Percentiles rank a stretch among this genome's conserved stretches.
Conservation (phyloP, 1,284 basidiomycete genomes). For the Marasmius fiardii region DNA sequence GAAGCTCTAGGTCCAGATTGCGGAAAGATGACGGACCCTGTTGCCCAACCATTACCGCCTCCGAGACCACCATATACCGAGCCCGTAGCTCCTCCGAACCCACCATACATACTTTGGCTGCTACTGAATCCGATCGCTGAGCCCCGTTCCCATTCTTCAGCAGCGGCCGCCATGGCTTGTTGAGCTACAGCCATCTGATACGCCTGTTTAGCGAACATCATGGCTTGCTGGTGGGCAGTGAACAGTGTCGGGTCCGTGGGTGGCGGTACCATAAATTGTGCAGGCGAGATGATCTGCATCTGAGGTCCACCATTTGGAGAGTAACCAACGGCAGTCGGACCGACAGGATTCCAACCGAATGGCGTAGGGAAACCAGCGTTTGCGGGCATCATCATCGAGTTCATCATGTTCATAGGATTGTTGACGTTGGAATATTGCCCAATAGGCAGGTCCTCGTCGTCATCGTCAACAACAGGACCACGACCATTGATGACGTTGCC, state of each 20-base stretch:
- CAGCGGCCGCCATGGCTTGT: conserved; percentile 78
- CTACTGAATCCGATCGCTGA: conserved; percentile 49
- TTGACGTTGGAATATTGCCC: conserved; percentile 30
- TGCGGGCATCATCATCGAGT: conserved; percentile 44
- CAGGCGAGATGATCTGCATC: conserved; percentile 33
- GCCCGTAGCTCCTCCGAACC: conserved; percentile 24
- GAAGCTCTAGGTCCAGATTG: conserved; percentile 37
- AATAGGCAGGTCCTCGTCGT: conserved; percentile 44
- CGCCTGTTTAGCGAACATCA: conserved; percentile 78
- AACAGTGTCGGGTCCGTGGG: conserved; percentile 53
- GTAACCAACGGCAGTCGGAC: conserved; percentile 32
- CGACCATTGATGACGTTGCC: conserved; percentile 78
- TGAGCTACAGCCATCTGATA: conserved; percentile 84
- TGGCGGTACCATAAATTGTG: conserved; percentile 47
- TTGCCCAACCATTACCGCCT: conserved; percentile 41
- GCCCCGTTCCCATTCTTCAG: conserved; percentile 81
- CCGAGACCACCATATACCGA: conserved; percentile 30
- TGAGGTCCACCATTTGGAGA: conserved; percentile 11
- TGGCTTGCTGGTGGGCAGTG: conserved; percentile 77
- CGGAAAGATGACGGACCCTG: conserved; percentile 46
- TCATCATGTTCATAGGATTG: conserved; percentile 38
- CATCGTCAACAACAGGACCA: conserved; percentile 58
- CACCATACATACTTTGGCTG: conserved; percentile 35
- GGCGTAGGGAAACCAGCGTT: background rate
- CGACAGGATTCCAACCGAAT: conserved; percentile 7